Percentiles rank a stretch among this genome's conserved stretches.
These are phyloP conservation scores for Xylaria scruposa DNA, from an alignment of 495 filamentous ascomycete species.

Conservation along the genomic window DNA sequence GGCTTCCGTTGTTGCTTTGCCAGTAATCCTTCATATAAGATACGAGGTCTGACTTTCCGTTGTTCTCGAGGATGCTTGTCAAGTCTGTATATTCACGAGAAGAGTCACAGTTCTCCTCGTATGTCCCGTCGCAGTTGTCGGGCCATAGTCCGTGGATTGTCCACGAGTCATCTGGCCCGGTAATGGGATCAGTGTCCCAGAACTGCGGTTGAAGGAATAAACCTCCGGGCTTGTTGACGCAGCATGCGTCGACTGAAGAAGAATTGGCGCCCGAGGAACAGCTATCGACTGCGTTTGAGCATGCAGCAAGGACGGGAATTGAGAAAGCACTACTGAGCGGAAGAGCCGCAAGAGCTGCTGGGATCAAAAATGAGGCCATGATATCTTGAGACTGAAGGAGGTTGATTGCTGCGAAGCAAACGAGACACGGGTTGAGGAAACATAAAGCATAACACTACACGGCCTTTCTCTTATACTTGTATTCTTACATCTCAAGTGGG, in stretches of 20 bases:
- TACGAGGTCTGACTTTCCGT: constrained; percentile 52
- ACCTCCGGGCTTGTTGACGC: constrained; percentile 79
- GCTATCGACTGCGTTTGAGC: constrained; percentile 22
- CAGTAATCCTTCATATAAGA: constrained; percentile 76
- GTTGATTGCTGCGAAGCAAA: not conserved
- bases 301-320: not conserved
- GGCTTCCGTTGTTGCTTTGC: constrained; percentile 61
- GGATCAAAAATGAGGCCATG: constrained; percentile 22
- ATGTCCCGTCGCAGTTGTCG: constrained; percentile 80
- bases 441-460: not conserved
- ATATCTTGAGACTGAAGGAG: not conserved
- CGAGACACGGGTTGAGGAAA: not conserved
- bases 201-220: constrained; percentile 81
- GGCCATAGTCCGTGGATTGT: constrained; percentile 87
- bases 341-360: constrained; percentile 20
- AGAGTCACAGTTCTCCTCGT: constrained; percentile 70
- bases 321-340: constrained; percentile 1
- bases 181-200: constrained; percentile 76
- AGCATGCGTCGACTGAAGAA: constrained; percentile 62
- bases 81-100: constrained; percentile 71
- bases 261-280: constrained; percentile 22
- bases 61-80: constrained; percentile 43
- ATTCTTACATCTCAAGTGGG: not conserved
- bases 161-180: constrained; percentile 78
- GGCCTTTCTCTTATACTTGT: constrained; percentile 13